Evolutionary conservation across 202 grass and related monocot species (phyloP).

Genomic region (Panicum virgatum): DNA sequence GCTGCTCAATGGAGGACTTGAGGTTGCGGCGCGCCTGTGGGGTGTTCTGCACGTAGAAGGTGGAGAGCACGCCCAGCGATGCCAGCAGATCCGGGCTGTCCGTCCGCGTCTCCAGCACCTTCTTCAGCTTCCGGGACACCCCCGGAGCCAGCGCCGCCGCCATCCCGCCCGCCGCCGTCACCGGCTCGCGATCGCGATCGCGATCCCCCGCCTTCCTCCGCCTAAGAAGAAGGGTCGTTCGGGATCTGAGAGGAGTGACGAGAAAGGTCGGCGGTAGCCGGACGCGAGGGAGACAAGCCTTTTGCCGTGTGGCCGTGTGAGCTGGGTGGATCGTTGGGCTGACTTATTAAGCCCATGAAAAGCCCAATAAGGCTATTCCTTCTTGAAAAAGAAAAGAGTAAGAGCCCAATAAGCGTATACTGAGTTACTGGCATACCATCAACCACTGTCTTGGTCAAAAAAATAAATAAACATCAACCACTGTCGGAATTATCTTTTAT

Average conservation of each 20-base stretch:
- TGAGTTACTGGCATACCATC: too few relatives aligned
- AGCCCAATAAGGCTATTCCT: background rate
- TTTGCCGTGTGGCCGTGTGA: background rate
- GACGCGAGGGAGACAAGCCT: background rate
- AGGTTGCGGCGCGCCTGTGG: conserved; percentile 94
- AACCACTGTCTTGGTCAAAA: too few relatives aligned
- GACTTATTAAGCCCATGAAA: background rate
- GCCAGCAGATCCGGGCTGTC: conserved; percentile 91
- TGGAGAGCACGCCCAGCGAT: conserved; percentile 82
- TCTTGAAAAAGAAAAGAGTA: too few relatives aligned
- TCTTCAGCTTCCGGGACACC: conserved; percentile 93
- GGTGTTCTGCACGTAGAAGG: conserved; percentile 85
- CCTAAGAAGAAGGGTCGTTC: conserved; percentile 5
- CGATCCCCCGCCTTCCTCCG: conserved; percentile 17
- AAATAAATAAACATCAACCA: too few relatives aligned
- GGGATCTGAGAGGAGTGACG: conserved; percentile 38
- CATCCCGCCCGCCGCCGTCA: conserved; percentile 31
- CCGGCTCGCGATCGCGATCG: conserved; percentile 20
- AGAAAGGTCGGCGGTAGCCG: background rate
- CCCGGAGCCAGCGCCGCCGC: conserved; percentile 68
- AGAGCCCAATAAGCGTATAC: too few relatives aligned
- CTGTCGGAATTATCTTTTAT: too few relatives aligned
- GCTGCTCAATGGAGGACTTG: conserved; percentile 93
- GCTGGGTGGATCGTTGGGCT: background rate
- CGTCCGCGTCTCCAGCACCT: conserved; percentile 95